These are phyloP conservation scores for Pseudogymnoascus sp. DNA, from an alignment of 2,329 filamentous ascomycete genomes.

Conservation along the genomic window DNA sequence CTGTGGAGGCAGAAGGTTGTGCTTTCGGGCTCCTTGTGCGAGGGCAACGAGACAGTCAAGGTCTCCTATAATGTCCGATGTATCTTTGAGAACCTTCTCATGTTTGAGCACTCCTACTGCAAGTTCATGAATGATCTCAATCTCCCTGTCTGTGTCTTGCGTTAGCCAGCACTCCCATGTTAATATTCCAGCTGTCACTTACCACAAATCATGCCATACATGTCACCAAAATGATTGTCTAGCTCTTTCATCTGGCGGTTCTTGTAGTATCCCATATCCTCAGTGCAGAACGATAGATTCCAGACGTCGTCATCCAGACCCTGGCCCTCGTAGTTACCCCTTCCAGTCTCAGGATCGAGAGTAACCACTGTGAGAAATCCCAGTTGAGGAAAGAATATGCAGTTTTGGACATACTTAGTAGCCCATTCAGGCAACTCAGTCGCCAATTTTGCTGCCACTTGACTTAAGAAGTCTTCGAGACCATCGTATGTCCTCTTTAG, in stretches of 20 bases:
- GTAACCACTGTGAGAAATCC: slow-evolving; percentile 79
- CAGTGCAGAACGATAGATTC: slow-evolving; percentile 71
- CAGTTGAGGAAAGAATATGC: slow-evolving; percentile 85
- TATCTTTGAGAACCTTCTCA: slow-evolving; percentile 56
- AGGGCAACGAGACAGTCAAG: slow-evolving; percentile 81
- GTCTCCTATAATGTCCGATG: slow-evolving; percentile 79
- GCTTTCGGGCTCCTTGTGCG: slow-evolving; percentile 66
- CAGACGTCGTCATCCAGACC: slow-evolving; percentile 53
- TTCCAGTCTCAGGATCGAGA: slow-evolving; percentile 51
- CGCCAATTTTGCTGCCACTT: slow-evolving; percentile 60
- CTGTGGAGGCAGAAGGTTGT: slow-evolving; percentile 62
- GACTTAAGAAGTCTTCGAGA: slow-evolving; percentile 65
- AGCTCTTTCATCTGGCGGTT: slow-evolving; percentile 74
- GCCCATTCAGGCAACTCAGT: slow-evolving; percentile 55
- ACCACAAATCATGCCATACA: slow-evolving; percentile 80
- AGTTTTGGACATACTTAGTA: slow-evolving; percentile 54
- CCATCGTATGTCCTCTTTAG: slow-evolving; percentile 73
- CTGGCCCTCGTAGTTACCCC: slow-evolving; percentile 57
- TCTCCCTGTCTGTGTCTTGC: slow-evolving; percentile 62
- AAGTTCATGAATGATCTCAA: slow-evolving; percentile 77
- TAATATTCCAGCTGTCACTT: slow-evolving; percentile 24
- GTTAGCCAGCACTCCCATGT: slow-evolving; percentile 11
- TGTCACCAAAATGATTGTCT: slow-evolving; percentile 75
- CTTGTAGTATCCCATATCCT: slow-evolving; percentile 76
- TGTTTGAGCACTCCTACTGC: slow-evolving; percentile 64